Conservation (phyloP, 2,329 filamentous ascomycete species). For the Penicillium sp. region DNA sequence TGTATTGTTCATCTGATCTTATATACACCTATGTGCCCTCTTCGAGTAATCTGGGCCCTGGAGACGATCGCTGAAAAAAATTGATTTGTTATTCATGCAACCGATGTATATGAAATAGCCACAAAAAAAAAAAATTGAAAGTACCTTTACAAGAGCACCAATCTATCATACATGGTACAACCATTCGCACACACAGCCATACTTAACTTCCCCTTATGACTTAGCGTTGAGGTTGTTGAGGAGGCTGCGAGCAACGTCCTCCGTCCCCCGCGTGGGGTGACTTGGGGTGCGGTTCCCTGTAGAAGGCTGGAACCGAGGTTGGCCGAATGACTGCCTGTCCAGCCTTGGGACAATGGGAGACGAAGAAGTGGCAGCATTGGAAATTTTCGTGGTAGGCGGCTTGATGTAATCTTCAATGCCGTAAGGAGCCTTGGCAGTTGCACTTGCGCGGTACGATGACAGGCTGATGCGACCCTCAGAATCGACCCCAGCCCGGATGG, state of each 20-base stretch:
- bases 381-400: constrained; percentile 27
- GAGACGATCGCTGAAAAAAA: background rate
- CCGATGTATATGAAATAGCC: constrained; percentile 27
- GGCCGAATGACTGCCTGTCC: constrained; percentile 23
- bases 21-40: no score
- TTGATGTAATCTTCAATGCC: constrained; percentile 36
- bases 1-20: background rate
- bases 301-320: constrained; percentile 18
- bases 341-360: constrained; percentile 31
- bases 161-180: constrained; percentile 36
- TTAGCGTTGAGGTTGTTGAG: constrained; percentile 30
- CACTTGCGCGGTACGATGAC: constrained; percentile 32
- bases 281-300: constrained; percentile 1
- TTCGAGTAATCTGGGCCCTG: background rate
- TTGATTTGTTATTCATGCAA: constrained; percentile 17
- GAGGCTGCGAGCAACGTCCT: constrained; percentile 33
- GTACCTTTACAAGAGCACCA: constrained; percentile 30
- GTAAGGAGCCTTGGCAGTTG: constrained; percentile 36
- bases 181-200: constrained; percentile 12
- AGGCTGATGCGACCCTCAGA: constrained; percentile 45
- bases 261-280: constrained; percentile 19
- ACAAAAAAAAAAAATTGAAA: constrained; percentile 22
- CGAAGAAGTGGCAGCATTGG: constrained; percentile 25
- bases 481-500: constrained; percentile 46
- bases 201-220: constrained; percentile 7